Conservation (phyloP, 352 stramenopile genomes). For the Pythium aquatile region DNA sequence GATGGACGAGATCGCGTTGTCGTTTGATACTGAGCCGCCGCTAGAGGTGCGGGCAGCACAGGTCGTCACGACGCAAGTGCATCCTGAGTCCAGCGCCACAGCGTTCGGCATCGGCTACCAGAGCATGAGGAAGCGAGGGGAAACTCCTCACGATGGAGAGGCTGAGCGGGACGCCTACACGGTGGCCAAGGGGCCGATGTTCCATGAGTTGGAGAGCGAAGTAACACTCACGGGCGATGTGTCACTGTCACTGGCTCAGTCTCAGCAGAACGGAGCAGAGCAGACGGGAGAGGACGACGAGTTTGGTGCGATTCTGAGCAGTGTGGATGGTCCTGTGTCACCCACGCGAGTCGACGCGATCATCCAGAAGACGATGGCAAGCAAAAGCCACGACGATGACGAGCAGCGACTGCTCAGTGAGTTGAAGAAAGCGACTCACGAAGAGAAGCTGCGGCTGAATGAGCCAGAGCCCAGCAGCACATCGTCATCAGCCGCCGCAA, state of each 20-base stretch:
- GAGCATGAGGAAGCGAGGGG: slow-evolving; percentile 38
- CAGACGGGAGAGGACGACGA: slow-evolving; percentile 18
- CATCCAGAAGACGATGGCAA: slow-evolving; percentile 12
- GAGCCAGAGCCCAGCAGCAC: neutral
- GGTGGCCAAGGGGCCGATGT: slow-evolving; percentile 35
- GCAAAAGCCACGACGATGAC: slow-evolving; percentile 1
- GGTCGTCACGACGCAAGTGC: neutral
- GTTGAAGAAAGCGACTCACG: slow-evolving; percentile 15
- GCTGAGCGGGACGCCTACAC: slow-evolving; percentile 10
- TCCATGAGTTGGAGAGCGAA: slow-evolving; percentile 32
- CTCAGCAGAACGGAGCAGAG: neutral
- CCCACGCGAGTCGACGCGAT: slow-evolving; percentile 20
- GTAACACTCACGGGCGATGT: slow-evolving; percentile 17
- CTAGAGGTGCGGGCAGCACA: slow-evolving; percentile 8
- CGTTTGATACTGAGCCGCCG: slow-evolving; percentile 2
- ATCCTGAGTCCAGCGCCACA: slow-evolving; percentile 23
- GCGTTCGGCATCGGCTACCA: slow-evolving; percentile 69
- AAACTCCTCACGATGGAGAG: neutral
- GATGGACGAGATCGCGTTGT: slow-evolving; percentile 15
- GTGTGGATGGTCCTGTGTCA: slow-evolving; percentile 1
- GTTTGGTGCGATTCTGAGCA: slow-evolving; percentile 17
- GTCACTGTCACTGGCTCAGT: slow-evolving; percentile 11
- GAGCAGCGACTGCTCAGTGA: slow-evolving; percentile 13
- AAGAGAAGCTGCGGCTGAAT: slow-evolving; percentile 20
- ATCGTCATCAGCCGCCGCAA: neutral